Evolutionary conservation across 2,329 filamentous ascomycete genomes (phyloP).

Genomic region (Cyclaneusma minus): DNA sequence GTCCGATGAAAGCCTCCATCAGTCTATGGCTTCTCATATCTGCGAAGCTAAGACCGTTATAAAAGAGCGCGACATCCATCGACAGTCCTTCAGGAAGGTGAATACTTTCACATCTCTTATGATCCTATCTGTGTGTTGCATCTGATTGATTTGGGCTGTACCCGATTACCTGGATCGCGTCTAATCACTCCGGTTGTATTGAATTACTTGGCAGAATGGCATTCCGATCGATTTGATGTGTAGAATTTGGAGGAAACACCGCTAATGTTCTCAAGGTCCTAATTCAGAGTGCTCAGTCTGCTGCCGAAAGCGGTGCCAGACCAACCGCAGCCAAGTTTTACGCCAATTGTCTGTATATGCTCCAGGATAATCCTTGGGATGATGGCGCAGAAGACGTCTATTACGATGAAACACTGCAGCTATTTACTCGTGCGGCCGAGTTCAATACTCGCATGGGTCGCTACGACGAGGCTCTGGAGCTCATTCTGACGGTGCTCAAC

Average conservation of each 20-base stretch:
- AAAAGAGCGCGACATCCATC: conserved; percentile 41
- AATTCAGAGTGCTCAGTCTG: conserved; percentile 61
- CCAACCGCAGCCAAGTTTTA: conserved; percentile 75
- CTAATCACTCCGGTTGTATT: too few relatives aligned
- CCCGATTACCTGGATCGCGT: too few relatives aligned
- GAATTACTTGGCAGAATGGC: too few relatives aligned
- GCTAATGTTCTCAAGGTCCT: too few relatives aligned
- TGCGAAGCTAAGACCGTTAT: conserved; percentile 65
- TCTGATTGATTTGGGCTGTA: too few relatives aligned
- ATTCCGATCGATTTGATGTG: too few relatives aligned
- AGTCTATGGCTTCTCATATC: conserved; percentile 67
- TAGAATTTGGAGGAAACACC: too few relatives aligned
- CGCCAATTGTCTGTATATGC: conserved; percentile 56
- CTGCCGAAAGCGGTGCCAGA: conserved; percentile 69
- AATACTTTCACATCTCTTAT: too few relatives aligned
- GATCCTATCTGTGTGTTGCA: too few relatives aligned
- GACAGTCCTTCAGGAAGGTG: conserved; percentile 49
- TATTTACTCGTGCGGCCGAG: conserved; percentile 68
- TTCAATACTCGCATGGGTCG: conserved; percentile 69
- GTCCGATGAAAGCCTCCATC: conserved; percentile 45
- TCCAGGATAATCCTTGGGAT: conserved; percentile 69
- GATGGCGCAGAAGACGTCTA: conserved; percentile 54
- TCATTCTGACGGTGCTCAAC: conserved; percentile 56
- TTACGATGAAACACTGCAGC: conserved; percentile 72
- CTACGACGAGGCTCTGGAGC: conserved; percentile 45